Evolutionary conservation across 179 eudicot genomes (phyloP).

Genomic region (Drosera spatulata): DNA sequence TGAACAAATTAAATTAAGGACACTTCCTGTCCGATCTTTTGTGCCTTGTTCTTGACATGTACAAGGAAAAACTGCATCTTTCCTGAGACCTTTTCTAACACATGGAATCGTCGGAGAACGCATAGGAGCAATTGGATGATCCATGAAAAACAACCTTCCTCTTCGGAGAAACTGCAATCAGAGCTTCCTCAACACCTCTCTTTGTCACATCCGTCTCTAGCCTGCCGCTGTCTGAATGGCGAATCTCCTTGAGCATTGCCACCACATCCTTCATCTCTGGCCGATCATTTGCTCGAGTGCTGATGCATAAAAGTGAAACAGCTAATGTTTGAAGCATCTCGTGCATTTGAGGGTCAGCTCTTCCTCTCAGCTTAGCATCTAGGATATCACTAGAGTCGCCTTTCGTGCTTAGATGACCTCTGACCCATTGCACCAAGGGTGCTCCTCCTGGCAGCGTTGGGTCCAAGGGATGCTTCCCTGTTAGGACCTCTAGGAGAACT

Average conservation of each 20-base stretch:
- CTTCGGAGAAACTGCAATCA: constrained; percentile 33
- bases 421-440: constrained; percentile 73
- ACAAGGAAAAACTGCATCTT: constrained; percentile 11
- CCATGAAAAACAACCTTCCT: constrained; percentile 43
- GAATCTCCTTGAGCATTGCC: constrained; percentile 85
- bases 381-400: constrained; percentile 62
- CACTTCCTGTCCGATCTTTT: too few relatives aligned
- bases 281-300: constrained; percentile 58
- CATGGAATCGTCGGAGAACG: constrained; percentile 71
- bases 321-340: constrained; percentile 87
- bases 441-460: constrained; percentile 79
- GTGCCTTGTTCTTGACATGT: constrained; percentile 10
- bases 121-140: constrained; percentile 80
- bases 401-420: constrained; percentile 60
- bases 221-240: constrained; percentile 39
- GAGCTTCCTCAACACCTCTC: constrained; percentile 19
- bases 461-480: constrained; percentile 88
- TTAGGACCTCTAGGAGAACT: constrained; percentile 71
- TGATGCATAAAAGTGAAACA: constrained; percentile 58
- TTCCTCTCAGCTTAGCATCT: constrained; percentile 64
- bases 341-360: constrained; percentile 79
- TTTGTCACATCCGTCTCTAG: constrained; percentile 39
- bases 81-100: constrained; percentile 14
- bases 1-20: too few relatives aligned
- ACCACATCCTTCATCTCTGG: constrained; percentile 88